These are phyloP conservation scores for Omphalotus guepiniiformis DNA, from an alignment of 768 basidiomycete genomes.

Conservation along the genomic window DNA sequence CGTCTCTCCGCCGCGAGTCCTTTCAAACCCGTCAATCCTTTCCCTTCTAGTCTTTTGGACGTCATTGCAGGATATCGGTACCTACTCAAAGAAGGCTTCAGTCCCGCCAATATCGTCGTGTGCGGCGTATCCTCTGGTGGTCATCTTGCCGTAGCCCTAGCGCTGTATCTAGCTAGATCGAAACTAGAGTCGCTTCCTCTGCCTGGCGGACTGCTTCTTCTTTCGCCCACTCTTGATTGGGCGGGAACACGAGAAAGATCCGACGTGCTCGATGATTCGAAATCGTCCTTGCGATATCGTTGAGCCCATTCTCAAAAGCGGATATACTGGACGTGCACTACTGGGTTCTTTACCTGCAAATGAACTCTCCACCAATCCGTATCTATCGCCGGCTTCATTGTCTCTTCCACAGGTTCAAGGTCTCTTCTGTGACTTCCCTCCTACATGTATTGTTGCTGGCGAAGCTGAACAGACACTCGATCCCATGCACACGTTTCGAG, in stretches of 20 bases:
- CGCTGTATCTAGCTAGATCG: neutral
- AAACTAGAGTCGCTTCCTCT: slow-evolving; percentile 6
- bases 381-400: slow-evolving; percentile 12
- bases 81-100: slow-evolving; percentile 39
- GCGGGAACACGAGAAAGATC: neutral
- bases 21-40: slow-evolving; percentile 29
- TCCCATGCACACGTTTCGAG: slow-evolving; percentile 18
- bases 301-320: neutral
- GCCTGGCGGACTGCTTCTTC: slow-evolving; percentile 28
- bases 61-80: slow-evolving; percentile 47
- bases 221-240: slow-evolving; percentile 26
- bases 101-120: slow-evolving; percentile 39
- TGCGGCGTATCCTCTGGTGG: slow-evolving; percentile 55
- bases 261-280: slow-evolving; percentile 9
- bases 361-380: slow-evolving; percentile 11
- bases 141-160: slow-evolving; percentile 38
- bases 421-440: slow-evolving; percentile 30
- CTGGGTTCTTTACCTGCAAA: slow-evolving; percentile 5
- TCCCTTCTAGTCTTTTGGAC: slow-evolving; percentile 53
- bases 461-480: slow-evolving; percentile 28
- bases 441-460: slow-evolving; percentile 30
- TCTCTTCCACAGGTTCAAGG: slow-evolving; percentile 5
- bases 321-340: slow-evolving; percentile 3
- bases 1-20: slow-evolving; percentile 34
- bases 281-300: slow-evolving; percentile 10